phyloP scores from a whole-genome alignment of 2,329 filamentous ascomycete genomes.

The Trichoderma aggressivum region DNA sequence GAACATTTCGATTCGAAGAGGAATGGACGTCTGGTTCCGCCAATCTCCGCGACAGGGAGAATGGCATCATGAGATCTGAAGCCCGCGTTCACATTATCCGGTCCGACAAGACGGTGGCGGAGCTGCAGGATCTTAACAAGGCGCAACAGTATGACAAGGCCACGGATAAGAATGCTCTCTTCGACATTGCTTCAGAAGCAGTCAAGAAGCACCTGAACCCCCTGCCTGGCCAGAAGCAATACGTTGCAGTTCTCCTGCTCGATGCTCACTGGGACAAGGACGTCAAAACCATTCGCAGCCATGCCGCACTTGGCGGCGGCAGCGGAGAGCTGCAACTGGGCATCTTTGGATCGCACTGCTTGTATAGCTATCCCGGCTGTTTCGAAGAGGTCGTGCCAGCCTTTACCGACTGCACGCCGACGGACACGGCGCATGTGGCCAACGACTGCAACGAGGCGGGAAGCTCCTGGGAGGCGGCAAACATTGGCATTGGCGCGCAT shows the following conservation, averaged over 20 bases:
- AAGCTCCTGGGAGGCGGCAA: conserved; percentile 93
- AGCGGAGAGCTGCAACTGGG: conserved; percentile 74
- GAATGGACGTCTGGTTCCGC: conserved; percentile 86
- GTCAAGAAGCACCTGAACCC: conserved; percentile 75
- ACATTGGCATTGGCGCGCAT: conserved; percentile 89
- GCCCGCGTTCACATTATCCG: conserved; percentile 86
- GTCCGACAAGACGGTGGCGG: conserved; percentile 76
- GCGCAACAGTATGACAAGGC: conserved; percentile 74
- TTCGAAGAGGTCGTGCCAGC: conserved; percentile 88
- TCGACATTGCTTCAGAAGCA: conserved; percentile 71
- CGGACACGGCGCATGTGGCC: conserved; percentile 73
- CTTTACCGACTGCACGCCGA: conserved; percentile 86
- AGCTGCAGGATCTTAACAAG: conserved; percentile 73
- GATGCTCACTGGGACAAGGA: conserved; percentile 84
- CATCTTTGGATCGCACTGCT: conserved; percentile 86
- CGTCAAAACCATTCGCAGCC: conserved; percentile 68
- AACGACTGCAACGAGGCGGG: conserved; percentile 86
- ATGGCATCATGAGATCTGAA: conserved; percentile 78
- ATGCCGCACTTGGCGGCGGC: conserved; percentile 77
- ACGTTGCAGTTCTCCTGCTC: conserved; percentile 81
- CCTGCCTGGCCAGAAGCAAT: conserved; percentile 73
- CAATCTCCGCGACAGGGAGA: conserved; percentile 68
- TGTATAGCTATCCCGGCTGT: conserved; percentile 85
- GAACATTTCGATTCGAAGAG: conserved; percentile 88
- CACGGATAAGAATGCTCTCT: conserved; percentile 69